Percentiles rank a stretch among this genome's conserved stretches.
Evolutionary conservation across 1,139 yeast genomes (phyloP).

Genomic region (Candida glucosophila): DNA sequence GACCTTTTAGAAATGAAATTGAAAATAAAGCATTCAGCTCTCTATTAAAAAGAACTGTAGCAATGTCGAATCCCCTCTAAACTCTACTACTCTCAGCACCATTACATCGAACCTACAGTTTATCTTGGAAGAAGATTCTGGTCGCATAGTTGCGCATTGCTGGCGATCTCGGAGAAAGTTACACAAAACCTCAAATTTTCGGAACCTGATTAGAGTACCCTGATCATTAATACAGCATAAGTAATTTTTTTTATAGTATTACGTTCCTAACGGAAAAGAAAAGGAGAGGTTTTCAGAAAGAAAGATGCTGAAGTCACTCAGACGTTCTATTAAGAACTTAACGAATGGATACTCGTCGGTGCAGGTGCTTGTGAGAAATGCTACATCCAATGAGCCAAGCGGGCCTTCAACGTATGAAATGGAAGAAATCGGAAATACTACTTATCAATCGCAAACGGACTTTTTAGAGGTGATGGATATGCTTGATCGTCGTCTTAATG

Average conservation of each 20-base stretch:
- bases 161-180: too few relatives aligned
- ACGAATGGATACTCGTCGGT: conserved; percentile 86
- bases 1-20: too few relatives aligned
- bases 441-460: conserved; percentile 66
- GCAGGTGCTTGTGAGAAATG: conserved; percentile 84
- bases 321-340: conserved; percentile 85
- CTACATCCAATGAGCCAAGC: conserved; percentile 82
- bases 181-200: too few relatives aligned
- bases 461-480: conserved; percentile 92
- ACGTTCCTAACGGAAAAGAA: neutral
- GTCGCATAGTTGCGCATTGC: too few relatives aligned
- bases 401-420: conserved; percentile 80
- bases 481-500: conserved; percentile 87
- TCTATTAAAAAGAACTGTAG: too few relatives aligned
- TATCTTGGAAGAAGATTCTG: too few relatives aligned
- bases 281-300: neutral
- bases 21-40: too few relatives aligned
- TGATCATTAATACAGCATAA: too few relatives aligned
- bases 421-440: conserved; percentile 74
- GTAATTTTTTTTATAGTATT: neutral
- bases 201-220: too few relatives aligned
- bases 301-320: conserved; percentile 64
- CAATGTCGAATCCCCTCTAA: too few relatives aligned
- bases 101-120: too few relatives aligned
- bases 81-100: too few relatives aligned